phyloP scores from a whole-genome alignment of 1,284 basidiomycete species.

The Ustilago hordei region DNA sequence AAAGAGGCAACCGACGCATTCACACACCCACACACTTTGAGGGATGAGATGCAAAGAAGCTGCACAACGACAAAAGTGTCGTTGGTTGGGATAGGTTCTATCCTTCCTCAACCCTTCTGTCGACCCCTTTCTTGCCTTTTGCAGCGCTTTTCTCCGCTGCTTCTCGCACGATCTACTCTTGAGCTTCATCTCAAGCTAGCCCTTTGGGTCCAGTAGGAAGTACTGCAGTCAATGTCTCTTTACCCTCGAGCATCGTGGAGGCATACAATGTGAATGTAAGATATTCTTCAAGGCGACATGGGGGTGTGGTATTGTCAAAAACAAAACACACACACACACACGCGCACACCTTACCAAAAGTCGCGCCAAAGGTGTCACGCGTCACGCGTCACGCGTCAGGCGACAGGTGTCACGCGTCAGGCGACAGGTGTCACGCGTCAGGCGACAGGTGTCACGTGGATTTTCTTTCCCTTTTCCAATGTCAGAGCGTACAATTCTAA shows the following conservation, averaged over 20 bases:
- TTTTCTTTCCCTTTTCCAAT: neutral
- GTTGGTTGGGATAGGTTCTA: slow-evolving; percentile 43
- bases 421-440: neutral
- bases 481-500: neutral
- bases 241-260: neutral
- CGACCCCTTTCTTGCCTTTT: slow-evolving; percentile 16
- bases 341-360: neutral
- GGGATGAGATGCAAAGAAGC: slow-evolving; percentile 36
- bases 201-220: no score
- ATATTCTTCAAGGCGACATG: no score
- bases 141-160: slow-evolving; percentile 3
- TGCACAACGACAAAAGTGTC: neutral
- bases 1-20: slow-evolving; percentile 28
- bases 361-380: neutral
- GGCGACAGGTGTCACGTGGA: slow-evolving; percentile 25
- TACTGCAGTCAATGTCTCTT: neutral
- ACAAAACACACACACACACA: slow-evolving; percentile 3
- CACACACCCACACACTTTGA: neutral
- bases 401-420: neutral
- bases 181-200: no score
- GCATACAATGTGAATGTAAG: no score
- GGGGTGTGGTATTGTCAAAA: neutral
- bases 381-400: neutral
- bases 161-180: slow-evolving; percentile 7
- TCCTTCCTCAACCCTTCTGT: slow-evolving; percentile 3